These are phyloP conservation scores for Thelonectria rubi DNA, from an alignment of 2,329 filamentous ascomycete species.

Conservation along the genomic window DNA sequence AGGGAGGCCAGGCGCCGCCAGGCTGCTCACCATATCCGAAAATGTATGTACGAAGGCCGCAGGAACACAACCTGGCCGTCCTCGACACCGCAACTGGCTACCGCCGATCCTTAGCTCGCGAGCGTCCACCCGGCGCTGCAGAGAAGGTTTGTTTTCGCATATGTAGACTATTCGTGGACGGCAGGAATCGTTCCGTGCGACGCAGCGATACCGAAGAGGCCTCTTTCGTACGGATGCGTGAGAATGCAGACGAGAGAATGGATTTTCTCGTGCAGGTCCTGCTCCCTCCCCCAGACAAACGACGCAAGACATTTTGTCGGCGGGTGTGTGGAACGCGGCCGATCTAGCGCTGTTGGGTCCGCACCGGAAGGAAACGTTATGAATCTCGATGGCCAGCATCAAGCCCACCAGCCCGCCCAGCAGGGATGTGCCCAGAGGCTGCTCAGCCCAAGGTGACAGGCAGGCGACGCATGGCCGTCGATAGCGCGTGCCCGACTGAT, in stretches of 20 bases:
- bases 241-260: slow-evolving; percentile 1
- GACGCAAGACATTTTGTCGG: slow-evolving; percentile 24
- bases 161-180: not conserved
- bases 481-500: slow-evolving; percentile 15
- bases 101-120: slow-evolving; percentile 12
- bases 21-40: slow-evolving; percentile 8
- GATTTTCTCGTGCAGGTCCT: not conserved
- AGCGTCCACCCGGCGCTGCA: not conserved
- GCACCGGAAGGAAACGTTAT: slow-evolving; percentile 17
- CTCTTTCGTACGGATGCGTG: not conserved
- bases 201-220: not conserved
- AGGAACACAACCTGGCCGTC: slow-evolving; percentile 1
- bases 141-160: slow-evolving; percentile 7
- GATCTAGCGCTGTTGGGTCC: slow-evolving; percentile 23
- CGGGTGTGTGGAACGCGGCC: slow-evolving; percentile 18
- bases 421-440: slow-evolving; percentile 20
- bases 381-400: slow-evolving; percentile 21
- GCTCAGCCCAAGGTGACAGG: slow-evolving; percentile 8
- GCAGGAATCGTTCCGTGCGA: not conserved
- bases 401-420: slow-evolving; percentile 2
- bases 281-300: slow-evolving; percentile 14
- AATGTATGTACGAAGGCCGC: not conserved
- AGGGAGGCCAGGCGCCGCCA: slow-evolving; percentile 15
- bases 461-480: slow-evolving; percentile 4
- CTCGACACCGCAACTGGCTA: slow-evolving; percentile 3